Evolutionary conservation across 352 stramenopile genomes (phyloP), one percentile per base, ranked within the genome.

Genomic region (Phytophthora pluvialis): DNA sequence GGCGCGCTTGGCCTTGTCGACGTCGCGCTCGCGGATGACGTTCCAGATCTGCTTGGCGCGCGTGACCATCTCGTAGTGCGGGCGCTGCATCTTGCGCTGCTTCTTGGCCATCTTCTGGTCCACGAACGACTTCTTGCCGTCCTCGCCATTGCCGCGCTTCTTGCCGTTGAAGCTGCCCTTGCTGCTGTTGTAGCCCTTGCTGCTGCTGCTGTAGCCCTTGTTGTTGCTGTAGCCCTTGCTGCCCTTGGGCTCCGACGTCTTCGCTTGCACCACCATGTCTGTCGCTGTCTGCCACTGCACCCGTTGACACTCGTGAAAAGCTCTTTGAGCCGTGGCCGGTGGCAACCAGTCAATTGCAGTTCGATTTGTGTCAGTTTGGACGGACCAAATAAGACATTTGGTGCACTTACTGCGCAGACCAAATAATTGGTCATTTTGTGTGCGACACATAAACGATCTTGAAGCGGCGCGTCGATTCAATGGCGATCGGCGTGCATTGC

Each of bases 21-120:
- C 83, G 28, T 94, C 83, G 56, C 84, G 81, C 48, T 98, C 75
- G 31, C 95, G 91, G 42, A 98, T 89, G 60, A 98, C 85, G 81
- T 98, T 98, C 96, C 96, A 99, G 61, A 99, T 90, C 69, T 95
- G 86, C 79, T 98, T 99, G 67, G 95, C 90, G 55, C 93, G 86
- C 46, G 79, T 87, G 16, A 98, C 95, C 69, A 93, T 90, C 33
- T 98, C 91, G 64, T 97, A 96, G 83, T 99, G 92, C 60, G 89
- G 91, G 3, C 94, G 88, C 70, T 97, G 89, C 65, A 97, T 98
- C 81, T 98, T 96, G 71, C 94, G 91, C 83, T 98, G 93, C 64
- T 97, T 89, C 81, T 98, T 98, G 58, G 86, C 83, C 45, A 91
- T 64, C 60, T 94, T 94, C 68, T 94, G 86, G 72, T 94, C 86